Evolutionary conservation across 192 early-diverging fungal genomes (phyloP).

Genomic region (Helicostylum pulchrum): DNA sequence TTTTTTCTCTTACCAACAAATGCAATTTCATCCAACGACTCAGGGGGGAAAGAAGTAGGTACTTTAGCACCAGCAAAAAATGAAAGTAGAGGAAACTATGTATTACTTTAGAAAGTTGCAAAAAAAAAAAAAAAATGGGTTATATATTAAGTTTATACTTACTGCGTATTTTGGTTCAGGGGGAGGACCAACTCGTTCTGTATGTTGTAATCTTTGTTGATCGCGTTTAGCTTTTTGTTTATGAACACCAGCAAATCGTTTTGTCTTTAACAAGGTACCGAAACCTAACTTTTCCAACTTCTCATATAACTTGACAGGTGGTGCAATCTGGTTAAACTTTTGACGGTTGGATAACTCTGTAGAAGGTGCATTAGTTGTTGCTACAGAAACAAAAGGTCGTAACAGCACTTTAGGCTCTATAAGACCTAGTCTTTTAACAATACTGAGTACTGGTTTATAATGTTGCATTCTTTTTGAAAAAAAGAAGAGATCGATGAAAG

Average conservation of each 20-base stretch:
- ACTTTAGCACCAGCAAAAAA: slow-evolving; percentile 46
- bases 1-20: slow-evolving; percentile 39
- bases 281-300: slow-evolving; percentile 33
- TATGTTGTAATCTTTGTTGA: slow-evolving; percentile 4
- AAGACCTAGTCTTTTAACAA: neutral
- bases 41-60: slow-evolving; percentile 36
- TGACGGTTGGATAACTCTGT: slow-evolving; percentile 34
- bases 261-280: slow-evolving; percentile 31
- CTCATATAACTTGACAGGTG: slow-evolving; percentile 24
- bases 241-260: slow-evolving; percentile 25
- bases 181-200: neutral
- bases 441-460: neutral
- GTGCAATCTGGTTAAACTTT: slow-evolving; percentile 34
- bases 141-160: neutral
- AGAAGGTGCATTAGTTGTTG: neutral
- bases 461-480: too few species aligned
- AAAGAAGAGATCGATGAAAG: neutral
- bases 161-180: slow-evolving; percentile 28
- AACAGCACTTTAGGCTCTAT: too few species aligned
- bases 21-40: slow-evolving; percentile 33
- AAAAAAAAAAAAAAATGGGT: neutral
- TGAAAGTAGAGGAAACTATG: slow-evolving; percentile 35
- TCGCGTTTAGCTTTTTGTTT: slow-evolving; percentile 4
- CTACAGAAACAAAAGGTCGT: too few species aligned
- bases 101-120: neutral